Evolutionary conservation across 805 yeast species (phyloP).

Genomic region (Candida chilensis): DNA sequence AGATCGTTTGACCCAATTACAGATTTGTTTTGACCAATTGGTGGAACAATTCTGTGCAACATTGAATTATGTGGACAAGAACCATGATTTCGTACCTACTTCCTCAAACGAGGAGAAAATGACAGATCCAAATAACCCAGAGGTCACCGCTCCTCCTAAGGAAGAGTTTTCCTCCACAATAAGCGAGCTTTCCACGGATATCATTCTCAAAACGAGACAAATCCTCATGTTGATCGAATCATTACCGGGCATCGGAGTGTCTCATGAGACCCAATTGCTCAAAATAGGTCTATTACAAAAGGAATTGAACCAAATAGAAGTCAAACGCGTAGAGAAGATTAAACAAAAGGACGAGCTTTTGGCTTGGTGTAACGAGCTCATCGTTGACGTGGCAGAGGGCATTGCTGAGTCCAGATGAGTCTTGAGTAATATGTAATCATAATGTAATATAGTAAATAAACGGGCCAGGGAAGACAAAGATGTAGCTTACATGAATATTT

Average conservation of each 20-base stretch:
- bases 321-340: constrained; percentile 45
- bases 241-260: constrained; percentile 86
- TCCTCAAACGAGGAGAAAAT: constrained; percentile 44
- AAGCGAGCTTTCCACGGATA: constrained; percentile 75
- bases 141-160: constrained; percentile 44
- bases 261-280: constrained; percentile 63
- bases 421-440: background rate
- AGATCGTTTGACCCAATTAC: constrained; percentile 85
- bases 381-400: constrained; percentile 49
- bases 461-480: too few relatives aligned
- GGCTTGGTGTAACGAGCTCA: constrained; percentile 56
- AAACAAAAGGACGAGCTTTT: constrained; percentile 55
- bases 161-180: constrained; percentile 34
- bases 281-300: constrained; percentile 53
- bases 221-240: constrained; percentile 79
- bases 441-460: background rate
- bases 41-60: constrained; percentile 77
- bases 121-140: constrained; percentile 57
- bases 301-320: constrained; percentile 54
- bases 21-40: constrained; percentile 76
- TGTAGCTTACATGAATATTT: too few relatives aligned
- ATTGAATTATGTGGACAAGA: constrained; percentile 68
- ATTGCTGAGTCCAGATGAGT: constrained; percentile 30
- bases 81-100: constrained; percentile 50
- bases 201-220: constrained; percentile 80